Conservation (phyloP, 805 yeast species). For the Candida andamanensis region DNA sequence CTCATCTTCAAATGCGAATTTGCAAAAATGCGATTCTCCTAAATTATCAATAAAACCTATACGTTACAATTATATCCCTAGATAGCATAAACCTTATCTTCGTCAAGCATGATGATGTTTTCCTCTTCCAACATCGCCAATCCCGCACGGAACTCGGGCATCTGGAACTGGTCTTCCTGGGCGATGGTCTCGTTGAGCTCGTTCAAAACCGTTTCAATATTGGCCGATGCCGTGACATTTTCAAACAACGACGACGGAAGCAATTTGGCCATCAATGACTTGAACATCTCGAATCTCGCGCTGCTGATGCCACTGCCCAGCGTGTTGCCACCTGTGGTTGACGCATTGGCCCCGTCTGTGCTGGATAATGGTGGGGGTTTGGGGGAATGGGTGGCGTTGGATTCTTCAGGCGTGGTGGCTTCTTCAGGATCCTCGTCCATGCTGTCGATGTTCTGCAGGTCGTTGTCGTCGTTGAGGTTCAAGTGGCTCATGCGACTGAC, state of each 20-base stretch:
- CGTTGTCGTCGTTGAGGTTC: constrained; percentile 19
- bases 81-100: constrained; percentile 36
- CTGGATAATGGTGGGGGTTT: constrained; percentile 21
- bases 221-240: constrained; percentile 27
- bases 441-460: constrained; percentile 9
- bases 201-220: constrained; percentile 25
- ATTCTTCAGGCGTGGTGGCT: background rate
- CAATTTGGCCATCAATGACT: constrained; percentile 25
- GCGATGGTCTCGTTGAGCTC: constrained; percentile 30
- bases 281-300: constrained; percentile 28
- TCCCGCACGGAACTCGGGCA: constrained; percentile 26
- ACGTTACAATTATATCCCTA: constrained; percentile 9
- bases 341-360: no score
- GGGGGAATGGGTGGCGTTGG: background rate
- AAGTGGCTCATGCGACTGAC: constrained; percentile 20
- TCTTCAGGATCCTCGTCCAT: background rate
- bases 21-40: no score
- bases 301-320: constrained; percentile 18
- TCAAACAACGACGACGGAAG: constrained; percentile 30
- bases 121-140: constrained; percentile 29
- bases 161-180: constrained; percentile 35
- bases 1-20: no score
- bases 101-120: constrained; percentile 32
- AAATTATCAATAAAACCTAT: no score
- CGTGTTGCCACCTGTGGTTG: constrained; percentile 14